A percentile compares a stretch with the other conserved stretches of the same genome.
These are phyloP conservation scores for Plasmopara halstedii DNA, from an alignment of 352 stramenopile genomes.

Conservation along the genomic window DNA sequence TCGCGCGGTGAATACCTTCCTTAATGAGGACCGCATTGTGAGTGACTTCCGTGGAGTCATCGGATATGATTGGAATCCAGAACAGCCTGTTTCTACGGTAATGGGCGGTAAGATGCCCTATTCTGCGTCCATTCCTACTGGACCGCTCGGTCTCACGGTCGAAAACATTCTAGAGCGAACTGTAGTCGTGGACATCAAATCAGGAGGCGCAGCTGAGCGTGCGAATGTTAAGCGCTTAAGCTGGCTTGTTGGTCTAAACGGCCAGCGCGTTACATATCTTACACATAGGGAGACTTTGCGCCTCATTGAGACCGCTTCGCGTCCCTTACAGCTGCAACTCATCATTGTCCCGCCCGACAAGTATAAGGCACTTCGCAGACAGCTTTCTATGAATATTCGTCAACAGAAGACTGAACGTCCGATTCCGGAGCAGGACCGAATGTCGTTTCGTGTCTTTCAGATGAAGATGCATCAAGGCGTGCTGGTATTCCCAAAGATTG, in stretches of 20 bases:
- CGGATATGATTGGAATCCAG: conserved; percentile 56
- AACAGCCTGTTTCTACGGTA: conserved; percentile 34
- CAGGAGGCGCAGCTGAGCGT: conserved; percentile 58
- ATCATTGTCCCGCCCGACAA: conserved; percentile 63
- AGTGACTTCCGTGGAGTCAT: conserved; percentile 75
- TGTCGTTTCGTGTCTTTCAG: conserved; percentile 83
- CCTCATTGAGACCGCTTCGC: conserved; percentile 69
- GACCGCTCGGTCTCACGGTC: conserved; percentile 78
- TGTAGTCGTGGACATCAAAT: conserved; percentile 85
- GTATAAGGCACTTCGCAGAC: conserved; percentile 65
- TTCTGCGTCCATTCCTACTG: conserved; percentile 62
- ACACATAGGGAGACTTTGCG: conserved; percentile 83
- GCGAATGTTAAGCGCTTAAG: conserved; percentile 76
- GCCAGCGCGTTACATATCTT: conserved; percentile 58
- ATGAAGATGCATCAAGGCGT: conserved; percentile 79
- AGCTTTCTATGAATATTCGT: conserved; percentile 80
- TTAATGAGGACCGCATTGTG: conserved; percentile 71
- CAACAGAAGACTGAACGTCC: conserved; percentile 75
- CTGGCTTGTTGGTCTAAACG: conserved; percentile 80
- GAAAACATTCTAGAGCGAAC: conserved; percentile 85
- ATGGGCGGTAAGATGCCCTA: conserved; percentile 52
- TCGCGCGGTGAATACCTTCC: conserved; percentile 70
- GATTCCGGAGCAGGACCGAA: conserved; percentile 77
- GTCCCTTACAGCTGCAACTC: conserved; percentile 64
- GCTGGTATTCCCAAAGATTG: conserved; percentile 56